Base-by-base conservation (phyloP, 2,329 filamentous ascomycete genomes). In the Cladorrhinum sp. region DNA sequence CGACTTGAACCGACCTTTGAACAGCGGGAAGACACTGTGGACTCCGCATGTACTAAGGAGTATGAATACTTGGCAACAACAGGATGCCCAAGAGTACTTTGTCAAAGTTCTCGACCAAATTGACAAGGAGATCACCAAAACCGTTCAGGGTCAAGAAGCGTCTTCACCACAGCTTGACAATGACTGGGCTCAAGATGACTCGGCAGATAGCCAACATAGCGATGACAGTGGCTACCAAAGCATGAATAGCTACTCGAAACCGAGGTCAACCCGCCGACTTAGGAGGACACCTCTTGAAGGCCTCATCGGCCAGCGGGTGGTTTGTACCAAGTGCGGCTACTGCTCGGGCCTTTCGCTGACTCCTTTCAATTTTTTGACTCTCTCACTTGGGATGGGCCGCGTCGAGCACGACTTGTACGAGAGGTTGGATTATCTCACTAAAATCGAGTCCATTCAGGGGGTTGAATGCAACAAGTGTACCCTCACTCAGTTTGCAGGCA, bases 41-140 rank as follows among this genome's bases (percentile, higher is more conserved):
- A 92, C 92, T 6, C 90, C 91, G 0, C 78, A 83, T 0, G 85
- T 89, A 58, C 78, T 97, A 50, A 96, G 96, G 75, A 93, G 88
- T 9, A 96, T 98, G 88, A 93, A 89, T 74, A 96, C 91, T 27
- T 96, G 90, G 85, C 90, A 96, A 67, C 95, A 98, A 72, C 95
- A 99, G 75, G 95, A 99, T 75, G 95, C 95, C 4, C 95, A 98
- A 72, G 95, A 99, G 74, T 99, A 98, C 73, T 97, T 91, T 69
- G 93, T 92, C 16, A 96, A 93, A 69, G 81, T 99, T 13, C 75
- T 97, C 52, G 92, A 93, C 66, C 88, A 93, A 67, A 79, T 96
- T 25, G 91, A 97, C 69, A 89, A 88, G 69, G 91, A 96, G 70
- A 79, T 91, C 45, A 77, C 79, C 20, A 82, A 80, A 65, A 80